Conservation (phyloP, 2,329 filamentous ascomycete species). For the Basipetospora chlamydospora region DNA sequence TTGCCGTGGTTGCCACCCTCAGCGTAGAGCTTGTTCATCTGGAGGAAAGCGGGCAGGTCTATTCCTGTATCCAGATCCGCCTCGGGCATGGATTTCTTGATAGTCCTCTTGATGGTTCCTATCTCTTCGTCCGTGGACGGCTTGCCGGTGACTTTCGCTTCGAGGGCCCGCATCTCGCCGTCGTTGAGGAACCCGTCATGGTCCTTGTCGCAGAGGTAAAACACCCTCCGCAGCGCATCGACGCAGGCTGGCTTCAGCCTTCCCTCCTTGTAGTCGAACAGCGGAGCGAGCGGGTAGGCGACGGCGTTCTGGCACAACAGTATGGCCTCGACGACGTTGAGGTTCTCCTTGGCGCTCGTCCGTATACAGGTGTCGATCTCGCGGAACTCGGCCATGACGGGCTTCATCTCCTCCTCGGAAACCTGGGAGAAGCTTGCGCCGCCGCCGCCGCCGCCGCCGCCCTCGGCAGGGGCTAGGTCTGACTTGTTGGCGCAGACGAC, state of each 20-base stretch:
- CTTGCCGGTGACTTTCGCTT: slow-evolving; percentile 84
- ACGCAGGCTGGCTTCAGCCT: slow-evolving; percentile 79
- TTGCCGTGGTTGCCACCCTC: slow-evolving; percentile 97
- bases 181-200: slow-evolving; percentile 89
- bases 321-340: slow-evolving; percentile 92
- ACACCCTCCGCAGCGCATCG: slow-evolving; percentile 74
- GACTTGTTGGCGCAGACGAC: slow-evolving; percentile 96
- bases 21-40: slow-evolving; percentile 89
- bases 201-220: slow-evolving; percentile 92
- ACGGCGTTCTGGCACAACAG: slow-evolving; percentile 97
- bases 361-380: slow-evolving; percentile 97
- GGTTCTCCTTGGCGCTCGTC: slow-evolving; percentile 79
- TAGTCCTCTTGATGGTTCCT: slow-evolving; percentile 78
- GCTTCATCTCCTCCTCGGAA: slow-evolving; percentile 92
- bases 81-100: slow-evolving; percentile 52
- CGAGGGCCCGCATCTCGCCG: slow-evolving; percentile 79
- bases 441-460: no score
- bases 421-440: slow-evolving; percentile 74
- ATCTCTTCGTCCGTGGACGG: slow-evolving; percentile 68
- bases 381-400: slow-evolving; percentile 96
- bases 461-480: slow-evolving; percentile 65
- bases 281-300: slow-evolving; percentile 86
- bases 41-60: slow-evolving; percentile 68
- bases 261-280: slow-evolving; percentile 91
- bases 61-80: slow-evolving; percentile 57